These are phyloP conservation scores for Nyssa sinensis DNA, from an alignment of 148 eudicot genomes.

Conservation along the genomic window DNA sequence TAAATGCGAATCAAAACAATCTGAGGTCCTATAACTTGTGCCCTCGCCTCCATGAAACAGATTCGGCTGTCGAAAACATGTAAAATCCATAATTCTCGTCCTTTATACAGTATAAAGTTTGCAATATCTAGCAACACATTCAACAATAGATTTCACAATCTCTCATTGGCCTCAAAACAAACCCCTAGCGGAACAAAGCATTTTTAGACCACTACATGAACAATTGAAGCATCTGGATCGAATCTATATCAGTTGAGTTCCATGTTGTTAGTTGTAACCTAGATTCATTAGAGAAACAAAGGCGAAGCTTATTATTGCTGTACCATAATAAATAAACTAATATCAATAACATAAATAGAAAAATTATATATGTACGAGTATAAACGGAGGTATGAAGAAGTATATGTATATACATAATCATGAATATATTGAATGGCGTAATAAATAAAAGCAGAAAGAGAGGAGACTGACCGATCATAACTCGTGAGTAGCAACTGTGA, in stretches of 20 bases:
- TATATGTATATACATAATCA: neutral
- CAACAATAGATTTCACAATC: constrained; percentile 5
- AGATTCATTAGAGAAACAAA: neutral
- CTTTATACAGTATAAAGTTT: neutral
- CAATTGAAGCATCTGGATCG: neutral
- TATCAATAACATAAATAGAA: too few relatives aligned
- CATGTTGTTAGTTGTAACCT: neutral
- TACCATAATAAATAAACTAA: neutral
- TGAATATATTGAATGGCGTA: neutral
- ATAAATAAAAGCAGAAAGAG: neutral
- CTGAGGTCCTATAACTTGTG: constrained; percentile 32
- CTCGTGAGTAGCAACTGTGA: constrained; percentile 3
- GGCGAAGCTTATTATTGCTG: neutral
- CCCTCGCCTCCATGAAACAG: constrained; percentile 39
- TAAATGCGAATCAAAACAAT: constrained; percentile 24
- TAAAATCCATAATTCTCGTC: constrained; percentile 48
- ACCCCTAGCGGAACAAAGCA: constrained; percentile 24
- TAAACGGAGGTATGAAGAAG: neutral
- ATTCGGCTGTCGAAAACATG: constrained; percentile 55
- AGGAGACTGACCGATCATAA: constrained; percentile 26
- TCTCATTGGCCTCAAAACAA: constrained; percentile 32
- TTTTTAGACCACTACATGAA: neutral
- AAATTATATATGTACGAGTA: neutral
- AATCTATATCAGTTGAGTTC: neutral
- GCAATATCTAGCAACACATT: constrained; percentile 8